A percentile compares a stretch with the other conserved stretches of the same genome.
These are phyloP conservation scores for Peniophora sp. DNA, from an alignment of 1,284 basidiomycete genomes.

Conservation along the genomic window DNA sequence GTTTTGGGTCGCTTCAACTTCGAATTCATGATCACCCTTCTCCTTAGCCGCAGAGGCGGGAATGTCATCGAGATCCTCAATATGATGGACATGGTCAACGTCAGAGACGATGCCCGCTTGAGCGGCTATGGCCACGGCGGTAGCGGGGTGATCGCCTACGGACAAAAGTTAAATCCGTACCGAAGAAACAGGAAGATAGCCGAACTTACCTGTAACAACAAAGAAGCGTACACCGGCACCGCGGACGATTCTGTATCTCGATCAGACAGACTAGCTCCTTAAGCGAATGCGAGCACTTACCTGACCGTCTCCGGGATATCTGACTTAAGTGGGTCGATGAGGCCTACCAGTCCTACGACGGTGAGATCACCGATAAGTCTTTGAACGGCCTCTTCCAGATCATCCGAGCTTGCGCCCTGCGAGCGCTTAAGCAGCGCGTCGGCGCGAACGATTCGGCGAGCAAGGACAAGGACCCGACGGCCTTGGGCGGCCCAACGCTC, in stretches of 20 bases:
- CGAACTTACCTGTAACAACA: conserved; percentile 59
- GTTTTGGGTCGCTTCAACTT: conserved; percentile 17
- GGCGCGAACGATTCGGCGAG: conserved; percentile 25
- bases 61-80: conserved; percentile 26
- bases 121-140: conserved; percentile 54
- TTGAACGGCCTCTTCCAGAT: conserved; percentile 30
- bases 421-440: conserved; percentile 19
- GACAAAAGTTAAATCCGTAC: conserved; percentile 21
- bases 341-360: conserved; percentile 54
- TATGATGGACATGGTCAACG: conserved; percentile 23
- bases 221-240: conserved; percentile 58
- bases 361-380: conserved; percentile 35
- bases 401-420: conserved; percentile 24
- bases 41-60: conserved; percentile 8
- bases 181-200: conserved; percentile 1
- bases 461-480: conserved; percentile 48
- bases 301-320: conserved; percentile 49
- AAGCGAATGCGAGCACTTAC: conserved; percentile 4
- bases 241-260: conserved; percentile 29
- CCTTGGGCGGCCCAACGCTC: conserved; percentile 46
- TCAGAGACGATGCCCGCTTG: conserved; percentile 49
- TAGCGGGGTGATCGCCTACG: conserved; percentile 42
- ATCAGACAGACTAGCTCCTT: background rate
- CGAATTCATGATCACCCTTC: conserved; percentile 13
- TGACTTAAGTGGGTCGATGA: conserved; percentile 55